Conservation (phyloP, 2,329 filamentous ascomycete genomes). For the Penicillium corylophilum region DNA sequence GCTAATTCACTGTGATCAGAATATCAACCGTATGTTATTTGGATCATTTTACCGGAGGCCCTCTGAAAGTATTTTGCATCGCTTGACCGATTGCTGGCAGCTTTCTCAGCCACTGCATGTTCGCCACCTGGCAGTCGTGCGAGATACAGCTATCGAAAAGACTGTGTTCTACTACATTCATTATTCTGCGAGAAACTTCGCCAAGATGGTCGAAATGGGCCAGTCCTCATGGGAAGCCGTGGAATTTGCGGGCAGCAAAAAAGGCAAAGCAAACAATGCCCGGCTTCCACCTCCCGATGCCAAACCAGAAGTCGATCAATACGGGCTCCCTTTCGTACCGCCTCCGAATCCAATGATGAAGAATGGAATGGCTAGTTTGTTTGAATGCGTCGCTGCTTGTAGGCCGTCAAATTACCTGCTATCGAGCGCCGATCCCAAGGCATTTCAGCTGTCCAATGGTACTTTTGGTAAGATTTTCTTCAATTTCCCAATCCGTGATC, state of each 20-base stretch:
- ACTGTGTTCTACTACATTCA: slow-evolving; percentile 55
- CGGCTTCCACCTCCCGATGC: slow-evolving; percentile 32
- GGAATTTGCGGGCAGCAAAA: slow-evolving; percentile 34
- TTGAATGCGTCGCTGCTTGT: slow-evolving; percentile 37
- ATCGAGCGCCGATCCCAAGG: slow-evolving; percentile 37
- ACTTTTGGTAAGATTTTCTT: slow-evolving; percentile 29
- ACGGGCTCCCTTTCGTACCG: slow-evolving; percentile 47
- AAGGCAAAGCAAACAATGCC: slow-evolving; percentile 30
- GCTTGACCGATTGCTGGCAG: slow-evolving; percentile 58
- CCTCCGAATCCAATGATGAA: slow-evolving; percentile 37
- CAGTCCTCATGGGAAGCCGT: slow-evolving; percentile 57
- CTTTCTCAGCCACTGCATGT: slow-evolving; percentile 59
- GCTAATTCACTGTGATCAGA: slow-evolving; percentile 18
- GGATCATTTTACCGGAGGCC: slow-evolving; percentile 56
- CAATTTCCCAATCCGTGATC: neutral
- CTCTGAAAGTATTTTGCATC: slow-evolving; percentile 52
- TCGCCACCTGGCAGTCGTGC: slow-evolving; percentile 56
- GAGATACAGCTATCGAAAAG: slow-evolving; percentile 51
- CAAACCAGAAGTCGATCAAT: slow-evolving; percentile 42
- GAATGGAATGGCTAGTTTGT: slow-evolving; percentile 45
- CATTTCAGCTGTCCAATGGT: slow-evolving; percentile 29
- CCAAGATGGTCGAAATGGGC: slow-evolving; percentile 52
- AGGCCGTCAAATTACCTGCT: slow-evolving; percentile 35
- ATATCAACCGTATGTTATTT: slow-evolving; percentile 44
- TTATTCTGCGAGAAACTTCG: slow-evolving; percentile 54